Base-by-base conservation (phyloP, 768 basidiomycete genomes). In the Rhodotorula kratochvilovae region DNA sequence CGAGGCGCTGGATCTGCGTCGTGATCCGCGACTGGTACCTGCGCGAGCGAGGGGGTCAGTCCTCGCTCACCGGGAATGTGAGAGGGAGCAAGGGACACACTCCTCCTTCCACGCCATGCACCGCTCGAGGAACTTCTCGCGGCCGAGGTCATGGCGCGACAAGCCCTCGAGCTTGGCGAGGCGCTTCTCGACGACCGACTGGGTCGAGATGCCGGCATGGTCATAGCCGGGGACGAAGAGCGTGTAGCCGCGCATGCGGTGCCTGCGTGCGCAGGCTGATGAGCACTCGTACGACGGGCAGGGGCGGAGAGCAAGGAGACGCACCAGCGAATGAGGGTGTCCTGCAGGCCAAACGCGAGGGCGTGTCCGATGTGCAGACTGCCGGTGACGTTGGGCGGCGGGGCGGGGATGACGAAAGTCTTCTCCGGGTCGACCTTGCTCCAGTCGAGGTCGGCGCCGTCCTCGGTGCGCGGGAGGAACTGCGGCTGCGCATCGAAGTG, bases 51-150 rank as follows among this genome's bases (percentile, higher is more conserved):
- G 13, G 25, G n/a, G 2, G 36, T 33, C 31, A 23, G 7, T 23
- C 16, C 6, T 43, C 27, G 10, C 45, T 21, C 45, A 8, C 17
- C 19, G 36, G 13, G 21, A 21, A 11, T 2, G 8, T 36, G 23
- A 50, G 48, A 15, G 39, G 57, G 25, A 46, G 39, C 2, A 23
- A 33, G 12, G 25, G 25, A 84, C 90, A 61, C 74, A 95, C 91
- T 95, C 92, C 76, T 93, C 90, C 80, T 96, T 98, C 96, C 96
- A 99, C 39, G 89, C 89, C 88, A 89, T 88, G 39, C 97, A 93
- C 66, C 88, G 90, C 73, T 89, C 87, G 74, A 99, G 78, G 81
- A 99, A 97, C 77, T 84, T 87, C 76, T 95, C 92, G 56, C 96
- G 87, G 1, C 96, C 96, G n/a, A 97, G 85, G 79, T 98, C 92